Evolutionary conservation across 169 alveolate genomes (phyloP), one percentile per base, ranked within the genome.

Genomic region (Cryptosporidium ubiquitum): DNA sequence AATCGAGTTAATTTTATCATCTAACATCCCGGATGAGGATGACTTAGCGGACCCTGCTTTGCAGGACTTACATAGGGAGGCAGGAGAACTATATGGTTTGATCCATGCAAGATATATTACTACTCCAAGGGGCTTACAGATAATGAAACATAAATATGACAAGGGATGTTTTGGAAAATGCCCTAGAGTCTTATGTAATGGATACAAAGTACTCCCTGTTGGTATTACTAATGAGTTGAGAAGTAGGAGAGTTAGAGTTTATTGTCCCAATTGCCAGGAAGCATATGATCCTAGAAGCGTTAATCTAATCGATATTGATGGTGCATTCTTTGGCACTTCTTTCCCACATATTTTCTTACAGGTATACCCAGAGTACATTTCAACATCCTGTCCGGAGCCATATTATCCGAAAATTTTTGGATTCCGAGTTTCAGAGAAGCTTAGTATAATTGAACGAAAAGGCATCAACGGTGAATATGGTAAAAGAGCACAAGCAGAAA

Each of bases 211-310:
- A 16, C 85, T 98, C n/a, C 99, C 99, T 31, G 96, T 97, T 35
- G 99, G 99, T 31, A 93, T 96, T 86, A 94, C 97, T 52, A 98
- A 97, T 86, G 97, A 97, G 70, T 86, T 97, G 29, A 95, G 96
- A 70, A 96, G 95, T 69, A 95, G 97, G 39, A 93, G 99, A 86
- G 98, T 97, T 12, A 97, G 97, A 93, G 94, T 96, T 33, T 98
- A 94, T 91, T 98, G 99, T 52, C 99, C 99, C 5, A 89, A 96
- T 49, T 98, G 99, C 85, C 97, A 97, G 91, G 99, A 97, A 75
- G 98, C 95, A 29, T 96, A 96, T 86, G 91, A 86, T 69, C 92
- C 94, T 3, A 84, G 91, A 29, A 94, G 94, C 86, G 93, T 91
- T 4, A 92, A 94, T 74, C 69, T 85, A 55, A 84, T 74, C 51